Evolutionary conservation across 2,329 filamentous ascomycete species (phyloP).

Genomic region (Aspergillus aculeatinus): DNA sequence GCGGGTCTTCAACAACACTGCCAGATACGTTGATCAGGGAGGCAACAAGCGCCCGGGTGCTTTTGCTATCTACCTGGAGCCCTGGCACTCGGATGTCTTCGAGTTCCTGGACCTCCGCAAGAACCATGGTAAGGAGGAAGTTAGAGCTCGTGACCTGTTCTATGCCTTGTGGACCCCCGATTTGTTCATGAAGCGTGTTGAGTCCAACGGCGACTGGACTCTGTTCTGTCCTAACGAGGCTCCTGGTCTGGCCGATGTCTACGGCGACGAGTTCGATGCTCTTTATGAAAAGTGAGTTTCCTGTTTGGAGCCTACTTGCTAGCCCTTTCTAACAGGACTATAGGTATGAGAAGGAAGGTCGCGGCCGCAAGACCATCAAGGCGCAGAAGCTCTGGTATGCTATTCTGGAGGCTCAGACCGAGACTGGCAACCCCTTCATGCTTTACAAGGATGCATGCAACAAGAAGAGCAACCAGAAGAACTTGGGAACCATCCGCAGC

Average conservation of each 20-base stretch:
- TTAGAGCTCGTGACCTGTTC: conserved; percentile 95
- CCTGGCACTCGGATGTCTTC: conserved; percentile 97
- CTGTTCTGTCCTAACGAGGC: conserved; percentile 98
- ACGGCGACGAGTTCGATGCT: conserved; percentile 94
- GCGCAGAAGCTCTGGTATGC: conserved; percentile 99
- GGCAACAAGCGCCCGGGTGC: conserved; percentile 98
- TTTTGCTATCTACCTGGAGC: conserved; percentile 98
- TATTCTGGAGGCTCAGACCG: conserved; percentile 95
- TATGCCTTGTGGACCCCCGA: conserved; percentile 98
- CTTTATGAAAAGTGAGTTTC: conserved; percentile 67
- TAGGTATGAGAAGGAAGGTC: conserved; percentile 82
- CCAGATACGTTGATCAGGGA: conserved; percentile 96
- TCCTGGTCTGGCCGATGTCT: conserved; percentile 90
- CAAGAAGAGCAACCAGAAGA: conserved; percentile 99
- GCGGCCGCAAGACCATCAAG: conserved; percentile 86
- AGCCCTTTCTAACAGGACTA: conserved; percentile 9
- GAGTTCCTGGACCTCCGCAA: conserved; percentile 97
- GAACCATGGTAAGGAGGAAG: conserved; percentile 99
- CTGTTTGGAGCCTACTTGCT: neutral
- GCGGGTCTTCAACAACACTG: conserved; percentile 98
- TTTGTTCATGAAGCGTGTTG: conserved; percentile 99
- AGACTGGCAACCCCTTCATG: conserved; percentile 99
- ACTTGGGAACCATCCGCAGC: conserved; percentile 95
- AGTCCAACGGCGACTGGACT: conserved; percentile 95
- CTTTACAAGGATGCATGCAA: conserved; percentile 99